Evolutionary conservation across 768 basidiomycete genomes (phyloP).

Genomic region (Kwoniella botswanensis): DNA sequence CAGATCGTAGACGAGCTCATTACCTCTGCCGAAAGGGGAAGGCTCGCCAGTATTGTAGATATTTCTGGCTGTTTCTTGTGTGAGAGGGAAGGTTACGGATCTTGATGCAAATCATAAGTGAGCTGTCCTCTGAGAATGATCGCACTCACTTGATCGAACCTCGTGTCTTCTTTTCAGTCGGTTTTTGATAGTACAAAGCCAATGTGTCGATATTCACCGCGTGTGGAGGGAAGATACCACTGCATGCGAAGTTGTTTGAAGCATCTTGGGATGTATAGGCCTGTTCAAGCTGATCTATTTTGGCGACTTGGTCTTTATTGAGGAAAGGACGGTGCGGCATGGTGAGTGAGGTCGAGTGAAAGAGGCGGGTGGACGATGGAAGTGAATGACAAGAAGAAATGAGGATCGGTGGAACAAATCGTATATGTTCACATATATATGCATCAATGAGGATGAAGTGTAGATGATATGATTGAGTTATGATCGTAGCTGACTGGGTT

Average conservation of each 20-base stretch:
- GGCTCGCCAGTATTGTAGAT: constrained; percentile 19
- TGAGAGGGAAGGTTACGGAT: background rate
- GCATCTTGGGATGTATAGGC: constrained; percentile 2
- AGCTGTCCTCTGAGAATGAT: no score
- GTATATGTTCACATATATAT: background rate
- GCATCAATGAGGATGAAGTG: background rate
- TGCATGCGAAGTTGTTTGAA: background rate
- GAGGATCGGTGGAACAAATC: background rate
- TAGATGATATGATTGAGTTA: background rate
- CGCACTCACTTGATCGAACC: background rate
- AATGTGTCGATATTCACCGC: background rate
- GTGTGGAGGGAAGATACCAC: constrained; percentile 1
- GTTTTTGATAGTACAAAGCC: constrained; percentile 1
- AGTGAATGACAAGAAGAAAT: background rate
- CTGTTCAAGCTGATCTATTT: background rate
- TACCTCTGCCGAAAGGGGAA: constrained; percentile 27
- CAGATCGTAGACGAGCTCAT: constrained; percentile 21
- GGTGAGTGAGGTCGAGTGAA: background rate
- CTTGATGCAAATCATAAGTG: constrained; percentile 3
- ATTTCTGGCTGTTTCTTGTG: background rate
- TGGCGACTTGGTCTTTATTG: background rate
- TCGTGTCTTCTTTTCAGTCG: background rate
- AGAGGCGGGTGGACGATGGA: background rate
- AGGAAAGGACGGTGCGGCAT: background rate
- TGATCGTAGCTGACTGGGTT: background rate